phyloP scores from a whole-genome alignment of 805 yeast genomes.

The Candida qinlingensis region DNA sequence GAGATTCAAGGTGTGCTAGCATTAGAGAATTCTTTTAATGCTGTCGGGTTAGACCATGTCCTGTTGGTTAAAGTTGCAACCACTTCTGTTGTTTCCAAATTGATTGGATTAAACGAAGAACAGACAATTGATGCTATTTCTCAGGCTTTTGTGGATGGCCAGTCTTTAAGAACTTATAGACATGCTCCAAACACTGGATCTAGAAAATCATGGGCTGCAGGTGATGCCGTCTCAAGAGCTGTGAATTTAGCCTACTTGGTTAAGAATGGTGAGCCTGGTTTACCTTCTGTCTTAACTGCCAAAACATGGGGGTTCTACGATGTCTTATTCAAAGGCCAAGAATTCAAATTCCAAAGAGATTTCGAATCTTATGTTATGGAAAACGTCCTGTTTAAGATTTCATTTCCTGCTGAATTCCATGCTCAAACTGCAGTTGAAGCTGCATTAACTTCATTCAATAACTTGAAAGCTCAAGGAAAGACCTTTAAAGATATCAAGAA shows the following conservation, averaged over 20 bases:
- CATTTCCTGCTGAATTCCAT: slow-evolving; percentile 62
- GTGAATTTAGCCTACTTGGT: slow-evolving; percentile 50
- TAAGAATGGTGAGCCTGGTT: slow-evolving; percentile 46
- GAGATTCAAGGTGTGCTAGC: slow-evolving; percentile 59
- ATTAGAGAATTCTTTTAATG: slow-evolving; percentile 53
- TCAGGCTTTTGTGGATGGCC: slow-evolving; percentile 60
- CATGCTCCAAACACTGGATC: slow-evolving; percentile 63
- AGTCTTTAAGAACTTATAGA: slow-evolving; percentile 52
- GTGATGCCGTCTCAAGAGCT: slow-evolving; percentile 56
- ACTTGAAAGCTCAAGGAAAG: slow-evolving; percentile 35
- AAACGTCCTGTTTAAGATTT: slow-evolving; percentile 54
- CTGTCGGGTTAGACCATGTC: slow-evolving; percentile 57
- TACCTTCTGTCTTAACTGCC: slow-evolving; percentile 55
- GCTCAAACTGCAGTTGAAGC: slow-evolving; percentile 64
- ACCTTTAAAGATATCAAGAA: slow-evolving; percentile 43
- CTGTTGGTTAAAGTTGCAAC: slow-evolving; percentile 55
- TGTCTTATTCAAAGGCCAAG: slow-evolving; percentile 48
- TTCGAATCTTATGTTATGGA: slow-evolving; percentile 60
- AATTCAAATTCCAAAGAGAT: slow-evolving; percentile 47
- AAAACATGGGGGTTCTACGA: slow-evolving; percentile 61
- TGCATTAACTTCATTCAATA: slow-evolving; percentile 38
- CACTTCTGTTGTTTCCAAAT: slow-evolving; percentile 51
- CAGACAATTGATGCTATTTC: slow-evolving; percentile 53
- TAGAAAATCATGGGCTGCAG: slow-evolving; percentile 65
- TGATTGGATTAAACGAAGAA: slow-evolving; percentile 44